Evolutionary conservation across 1,139 yeast species (phyloP).

Genomic region (Nakaseomyces glabratus): DNA sequence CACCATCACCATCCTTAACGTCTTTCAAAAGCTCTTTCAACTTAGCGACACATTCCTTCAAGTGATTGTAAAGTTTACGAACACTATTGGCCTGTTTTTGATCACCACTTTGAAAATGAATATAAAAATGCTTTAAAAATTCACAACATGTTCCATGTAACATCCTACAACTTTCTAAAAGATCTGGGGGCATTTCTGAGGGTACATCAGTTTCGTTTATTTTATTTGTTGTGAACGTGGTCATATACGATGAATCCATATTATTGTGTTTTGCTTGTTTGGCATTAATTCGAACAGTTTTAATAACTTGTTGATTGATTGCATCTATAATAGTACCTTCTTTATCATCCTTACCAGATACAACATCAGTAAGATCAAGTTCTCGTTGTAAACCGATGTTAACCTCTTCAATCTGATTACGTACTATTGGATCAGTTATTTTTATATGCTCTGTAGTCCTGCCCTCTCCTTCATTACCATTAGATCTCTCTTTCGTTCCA

Average conservation of each 20-base stretch:
- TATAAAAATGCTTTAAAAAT: slow-evolving; percentile 63
- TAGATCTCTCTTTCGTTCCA: slow-evolving; percentile 12
- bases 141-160: slow-evolving; percentile 63
- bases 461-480: slow-evolving; percentile 18
- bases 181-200: slow-evolving; percentile 24
- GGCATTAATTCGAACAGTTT: slow-evolving; percentile 48
- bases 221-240: slow-evolving; percentile 19
- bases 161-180: slow-evolving; percentile 38
- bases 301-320: slow-evolving; percentile 33
- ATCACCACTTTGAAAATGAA: slow-evolving; percentile 50
- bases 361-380: slow-evolving; percentile 25
- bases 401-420: slow-evolving; percentile 42
- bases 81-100: slow-evolving; percentile 41
- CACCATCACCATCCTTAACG: slow-evolving; percentile 26
- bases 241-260: slow-evolving; percentile 25
- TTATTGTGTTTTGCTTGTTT: slow-evolving; percentile 42
- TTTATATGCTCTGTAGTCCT: slow-evolving; percentile 14
- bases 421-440: slow-evolving; percentile 26
- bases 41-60: slow-evolving; percentile 36
- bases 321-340: slow-evolving; percentile 16
- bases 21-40: slow-evolving; percentile 24
- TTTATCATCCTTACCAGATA: slow-evolving; percentile 11
- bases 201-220: slow-evolving; percentile 22
- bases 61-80: slow-evolving; percentile 39
- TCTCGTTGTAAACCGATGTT: slow-evolving; percentile 16